Evolutionary conservation across 805 yeast species (phyloP), one percentile per base, ranked within the genome.

Genomic region (Citeromyces matritensis): DNA sequence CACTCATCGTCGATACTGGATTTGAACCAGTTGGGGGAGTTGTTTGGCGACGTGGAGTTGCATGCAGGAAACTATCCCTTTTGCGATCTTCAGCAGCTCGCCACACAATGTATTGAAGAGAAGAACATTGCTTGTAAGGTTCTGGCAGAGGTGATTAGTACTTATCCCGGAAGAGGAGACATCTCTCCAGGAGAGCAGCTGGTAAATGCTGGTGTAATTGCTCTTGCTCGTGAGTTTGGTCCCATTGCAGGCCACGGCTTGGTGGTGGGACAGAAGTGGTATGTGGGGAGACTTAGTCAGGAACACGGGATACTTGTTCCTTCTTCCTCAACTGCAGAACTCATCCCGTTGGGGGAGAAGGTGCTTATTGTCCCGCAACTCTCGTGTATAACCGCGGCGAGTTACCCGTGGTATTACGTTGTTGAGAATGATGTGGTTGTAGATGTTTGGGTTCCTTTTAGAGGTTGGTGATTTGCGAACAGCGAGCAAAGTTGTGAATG

Each of bases 51-150:
- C 1, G 51, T 80, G 26, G 91, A 80, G 44, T 46, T 80, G 11
- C 93, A 80, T 47, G 86, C 88, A n/a, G 93, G 93, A 9, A 79
- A 80, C 45, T 80, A 75, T 44, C 65, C 76, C 3, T 65, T 73
- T 44, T 71, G 79, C 43, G 93, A 81, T 45, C 52, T 78, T 33
- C 93, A 81, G 46, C 91, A 81, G 47, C 60, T 73, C n/a, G 65
- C 81, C 9, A 81, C 91, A 0, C 69, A 69, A 1, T 69, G 78
- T 39, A 59, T 76, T 9, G 42, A 51, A 1, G 43, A 47, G 12
- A 50, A 54, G 1, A 55, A 62, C 27, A 59, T 77, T 25, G 63
- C 84, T 0, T 55, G 69, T 15, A 51, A 49, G 15, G 73, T 76
- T 2, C 39, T 73, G 14, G 75, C 78, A 0, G 71, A 73, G 23